A percentile compares a stretch with the other conserved stretches of the same genome.
Conservation (phyloP, 192 early-diverging fungal species). For the Coemansia erecta region DNA sequence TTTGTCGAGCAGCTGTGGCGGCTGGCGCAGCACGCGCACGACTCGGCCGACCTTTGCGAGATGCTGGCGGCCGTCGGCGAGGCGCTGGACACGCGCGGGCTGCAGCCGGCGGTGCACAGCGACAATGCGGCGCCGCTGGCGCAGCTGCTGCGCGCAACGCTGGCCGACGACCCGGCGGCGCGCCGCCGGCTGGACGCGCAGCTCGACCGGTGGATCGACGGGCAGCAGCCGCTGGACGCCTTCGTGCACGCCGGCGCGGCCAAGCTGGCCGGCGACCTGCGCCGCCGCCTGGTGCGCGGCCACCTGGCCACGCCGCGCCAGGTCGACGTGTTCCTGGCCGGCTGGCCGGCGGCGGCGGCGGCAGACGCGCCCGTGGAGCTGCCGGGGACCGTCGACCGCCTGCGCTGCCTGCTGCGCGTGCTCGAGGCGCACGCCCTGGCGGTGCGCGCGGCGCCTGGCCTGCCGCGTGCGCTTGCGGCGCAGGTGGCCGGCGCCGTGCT, state of each 20-base stretch:
- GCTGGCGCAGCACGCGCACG: slow-evolving; percentile 31
- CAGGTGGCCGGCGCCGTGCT: slow-evolving; percentile 28
- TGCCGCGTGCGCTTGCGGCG: slow-evolving; percentile 32
- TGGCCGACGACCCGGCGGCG: slow-evolving; percentile 28
- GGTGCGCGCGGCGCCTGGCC: slow-evolving; percentile 31
- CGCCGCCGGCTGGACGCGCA: slow-evolving; percentile 29
- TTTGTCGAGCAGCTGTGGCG: slow-evolving; percentile 51
- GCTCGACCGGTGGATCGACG: slow-evolving; percentile 46
- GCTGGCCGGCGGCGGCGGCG: too few relatives aligned
- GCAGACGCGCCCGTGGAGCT: slow-evolving; percentile 21
- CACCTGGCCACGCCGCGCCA: slow-evolving; percentile 41
- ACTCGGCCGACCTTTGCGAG: slow-evolving; percentile 38
- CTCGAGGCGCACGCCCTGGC: slow-evolving; percentile 43
- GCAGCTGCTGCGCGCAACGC: slow-evolving; percentile 23
- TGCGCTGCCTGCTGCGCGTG: slow-evolving; percentile 33
- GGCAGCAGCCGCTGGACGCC: slow-evolving; percentile 46
- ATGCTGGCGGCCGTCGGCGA: slow-evolving; percentile 42
- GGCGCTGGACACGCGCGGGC: slow-evolving; percentile 39
- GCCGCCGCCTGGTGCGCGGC: slow-evolving; percentile 35
- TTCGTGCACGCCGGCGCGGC: slow-evolving; percentile 42
- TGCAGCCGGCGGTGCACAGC: slow-evolving; percentile 43
- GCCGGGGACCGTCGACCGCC: slow-evolving; percentile 10
- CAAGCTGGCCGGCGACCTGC: slow-evolving; percentile 44
- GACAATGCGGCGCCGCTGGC: slow-evolving; percentile 34
- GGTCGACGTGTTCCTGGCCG: slow-evolving; percentile 23